phyloP scores from a whole-genome alignment of 768 basidiomycete genomes.

The Phlegmacium glaucopus region DNA sequence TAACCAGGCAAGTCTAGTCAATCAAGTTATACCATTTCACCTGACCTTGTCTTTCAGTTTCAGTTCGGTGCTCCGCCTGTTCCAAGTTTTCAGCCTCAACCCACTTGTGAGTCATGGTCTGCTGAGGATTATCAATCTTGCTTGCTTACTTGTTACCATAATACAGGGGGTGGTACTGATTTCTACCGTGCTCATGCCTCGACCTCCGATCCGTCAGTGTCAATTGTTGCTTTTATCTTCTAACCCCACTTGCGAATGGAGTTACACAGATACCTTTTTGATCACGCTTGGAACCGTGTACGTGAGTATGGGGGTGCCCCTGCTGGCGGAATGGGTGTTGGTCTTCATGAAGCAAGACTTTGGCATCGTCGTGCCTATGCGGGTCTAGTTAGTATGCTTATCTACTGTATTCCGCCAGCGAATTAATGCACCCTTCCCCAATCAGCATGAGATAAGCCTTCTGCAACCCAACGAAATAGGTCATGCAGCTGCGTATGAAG shows the following conservation, averaged over 20 bases:
- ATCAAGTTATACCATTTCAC: neutral
- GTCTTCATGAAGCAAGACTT: conserved; percentile 55
- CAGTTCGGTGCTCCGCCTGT: conserved; percentile 40
- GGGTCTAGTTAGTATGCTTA: conserved; percentile 40
- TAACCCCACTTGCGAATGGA: conserved; percentile 28
- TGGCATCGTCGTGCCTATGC: conserved; percentile 70
- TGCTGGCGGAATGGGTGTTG: conserved; percentile 40
- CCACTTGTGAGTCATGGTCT: conserved; percentile 42
- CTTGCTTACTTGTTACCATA: conserved; percentile 13
- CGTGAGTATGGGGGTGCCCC: conserved; percentile 35
- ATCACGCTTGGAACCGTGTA: conserved; percentile 48
- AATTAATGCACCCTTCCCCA: conserved; percentile 1
- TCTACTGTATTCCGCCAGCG: neutral
- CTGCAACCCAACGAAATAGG: conserved; percentile 64
- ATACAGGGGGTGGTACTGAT: conserved; percentile 57
- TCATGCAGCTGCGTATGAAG: conserved; percentile 76
- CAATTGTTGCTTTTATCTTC: conserved; percentile 10
- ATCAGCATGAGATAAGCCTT: conserved; percentile 46
- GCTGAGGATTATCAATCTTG: conserved; percentile 11
- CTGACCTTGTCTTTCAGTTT: conserved; percentile 24
- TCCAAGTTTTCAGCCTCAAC: conserved; percentile 43
- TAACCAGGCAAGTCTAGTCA: conserved; percentile 26
- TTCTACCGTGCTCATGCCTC: conserved; percentile 62
- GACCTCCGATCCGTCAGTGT: conserved; percentile 54
- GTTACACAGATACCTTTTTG: conserved; percentile 51